These are phyloP conservation scores for Begonia peltatifolia DNA, from an alignment of 306 rosid species.

Conservation along the genomic window DNA sequence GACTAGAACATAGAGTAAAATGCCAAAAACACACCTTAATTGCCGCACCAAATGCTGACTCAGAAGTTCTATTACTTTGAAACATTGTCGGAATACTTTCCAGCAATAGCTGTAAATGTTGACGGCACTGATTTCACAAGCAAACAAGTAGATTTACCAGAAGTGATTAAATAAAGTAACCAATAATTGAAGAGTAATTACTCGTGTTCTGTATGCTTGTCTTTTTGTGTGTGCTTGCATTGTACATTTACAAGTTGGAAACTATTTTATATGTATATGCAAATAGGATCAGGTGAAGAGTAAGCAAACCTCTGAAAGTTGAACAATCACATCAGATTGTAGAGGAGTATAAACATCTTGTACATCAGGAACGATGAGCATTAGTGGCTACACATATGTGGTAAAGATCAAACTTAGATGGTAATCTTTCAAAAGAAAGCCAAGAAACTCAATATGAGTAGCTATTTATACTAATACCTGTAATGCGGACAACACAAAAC, in stretches of 20 bases:
- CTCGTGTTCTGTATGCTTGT: background rate
- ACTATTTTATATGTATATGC: background rate
- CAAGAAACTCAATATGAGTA: background rate
- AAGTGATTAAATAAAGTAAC: background rate
- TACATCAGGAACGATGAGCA: constrained; percentile 97
- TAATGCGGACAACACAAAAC: too few species aligned
- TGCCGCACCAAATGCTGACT: constrained; percentile 97
- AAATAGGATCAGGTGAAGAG: background rate
- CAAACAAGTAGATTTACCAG: constrained; percentile 13
- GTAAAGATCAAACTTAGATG: constrained; percentile 18
- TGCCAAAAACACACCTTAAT: constrained; percentile 51
- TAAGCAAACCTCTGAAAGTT: constrained; percentile 68
- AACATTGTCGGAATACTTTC: constrained; percentile 90
- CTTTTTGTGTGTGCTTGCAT: background rate
- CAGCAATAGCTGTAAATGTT: constrained; percentile 77
- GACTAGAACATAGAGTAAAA: background rate
- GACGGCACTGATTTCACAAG: constrained; percentile 53
- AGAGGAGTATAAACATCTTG: constrained; percentile 97
- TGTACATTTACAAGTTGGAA: too few species aligned
- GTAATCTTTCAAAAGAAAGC: background rate
- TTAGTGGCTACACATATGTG: constrained; percentile 53
- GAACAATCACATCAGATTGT: constrained; percentile 83
- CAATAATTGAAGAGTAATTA: too few species aligned
- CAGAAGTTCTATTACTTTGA: constrained; percentile 71
- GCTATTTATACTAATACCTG: too few species aligned